These are phyloP conservation scores for Bryoglossum gracile DNA, from an alignment of 495 filamentous ascomycete species.

Conservation along the genomic window DNA sequence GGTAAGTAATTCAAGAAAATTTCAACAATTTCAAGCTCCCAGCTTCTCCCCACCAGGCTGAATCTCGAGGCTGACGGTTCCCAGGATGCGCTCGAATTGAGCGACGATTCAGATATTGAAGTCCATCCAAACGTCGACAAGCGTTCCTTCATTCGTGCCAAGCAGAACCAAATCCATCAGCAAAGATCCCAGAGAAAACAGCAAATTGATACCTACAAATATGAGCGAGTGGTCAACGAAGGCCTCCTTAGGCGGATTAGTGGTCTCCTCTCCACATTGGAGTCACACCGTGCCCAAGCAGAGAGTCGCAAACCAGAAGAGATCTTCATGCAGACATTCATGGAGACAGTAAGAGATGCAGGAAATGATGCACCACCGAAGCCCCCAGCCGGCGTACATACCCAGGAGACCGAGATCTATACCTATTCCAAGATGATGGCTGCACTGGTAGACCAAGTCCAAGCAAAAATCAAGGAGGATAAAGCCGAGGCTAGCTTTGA, in stretches of 20 bases:
- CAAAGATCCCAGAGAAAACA: slow-evolving; percentile 75
- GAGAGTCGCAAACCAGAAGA: slow-evolving; percentile 59
- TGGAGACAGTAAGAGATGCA: slow-evolving; percentile 63
- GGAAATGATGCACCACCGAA: slow-evolving; percentile 72
- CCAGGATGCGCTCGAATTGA: slow-evolving; percentile 88
- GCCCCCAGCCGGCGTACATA: slow-evolving; percentile 64
- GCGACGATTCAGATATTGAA: slow-evolving; percentile 96
- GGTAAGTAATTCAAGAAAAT: slow-evolving; percentile 36
- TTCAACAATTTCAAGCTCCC: not conserved
- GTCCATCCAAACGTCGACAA: slow-evolving; percentile 99
- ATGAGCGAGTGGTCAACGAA: slow-evolving; percentile 90
- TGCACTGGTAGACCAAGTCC: slow-evolving; percentile 83
- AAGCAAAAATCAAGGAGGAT: slow-evolving; percentile 72
- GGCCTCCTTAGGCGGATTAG: slow-evolving; percentile 78
- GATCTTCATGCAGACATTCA: slow-evolving; percentile 77
- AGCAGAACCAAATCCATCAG: slow-evolving; percentile 93
- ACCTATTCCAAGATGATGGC: slow-evolving; percentile 96
- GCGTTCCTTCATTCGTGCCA: slow-evolving; percentile 94
- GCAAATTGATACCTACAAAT: slow-evolving; percentile 86
- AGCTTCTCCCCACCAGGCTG: slow-evolving; percentile 14
- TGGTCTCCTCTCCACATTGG: slow-evolving; percentile 61
- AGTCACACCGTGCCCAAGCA: slow-evolving; percentile 59
- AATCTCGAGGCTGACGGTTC: slow-evolving; percentile 16
- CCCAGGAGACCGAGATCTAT: slow-evolving; percentile 64
- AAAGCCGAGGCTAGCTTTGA: slow-evolving; percentile 56